Conservation (phyloP, 2,329 filamentous ascomycete species). For the Emergomyces pasteurianus region DNA sequence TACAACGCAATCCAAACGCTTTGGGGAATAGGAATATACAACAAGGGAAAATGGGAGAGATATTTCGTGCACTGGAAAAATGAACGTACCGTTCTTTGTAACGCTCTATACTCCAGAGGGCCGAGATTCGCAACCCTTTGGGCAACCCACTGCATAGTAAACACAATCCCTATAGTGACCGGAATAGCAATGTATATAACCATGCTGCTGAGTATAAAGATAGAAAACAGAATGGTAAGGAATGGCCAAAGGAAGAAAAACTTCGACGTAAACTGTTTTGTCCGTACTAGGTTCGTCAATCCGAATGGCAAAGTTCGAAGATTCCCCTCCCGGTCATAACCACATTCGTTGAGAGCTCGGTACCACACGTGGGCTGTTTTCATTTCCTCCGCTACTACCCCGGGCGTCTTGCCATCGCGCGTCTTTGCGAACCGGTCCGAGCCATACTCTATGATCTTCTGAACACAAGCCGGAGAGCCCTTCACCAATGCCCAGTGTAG, state of each 20-base stretch:
- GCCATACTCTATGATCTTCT: slow-evolving; percentile 92
- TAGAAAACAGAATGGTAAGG: slow-evolving; percentile 55
- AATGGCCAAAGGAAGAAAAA: slow-evolving; percentile 90
- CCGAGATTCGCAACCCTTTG: slow-evolving; percentile 70
- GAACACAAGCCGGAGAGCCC: slow-evolving; percentile 75
- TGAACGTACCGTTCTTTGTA: slow-evolving; percentile 69
- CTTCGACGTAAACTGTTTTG: slow-evolving; percentile 63
- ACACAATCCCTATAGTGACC: slow-evolving; percentile 51
- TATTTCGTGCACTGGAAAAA: not conserved
- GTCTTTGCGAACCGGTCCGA: slow-evolving; percentile 87
- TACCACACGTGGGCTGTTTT: slow-evolving; percentile 75
- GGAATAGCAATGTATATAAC: slow-evolving; percentile 68
- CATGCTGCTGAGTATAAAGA: slow-evolving; percentile 62
- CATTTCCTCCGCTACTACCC: slow-evolving; percentile 76
- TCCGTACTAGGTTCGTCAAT: slow-evolving; percentile 60
- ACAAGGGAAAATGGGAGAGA: not conserved
- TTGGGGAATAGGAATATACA: not conserved
- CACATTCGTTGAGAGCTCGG: slow-evolving; percentile 68
- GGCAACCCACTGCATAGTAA: slow-evolving; percentile 61
- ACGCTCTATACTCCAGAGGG: slow-evolving; percentile 73
- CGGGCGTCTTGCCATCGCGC: slow-evolving; percentile 78
- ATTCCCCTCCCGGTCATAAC: slow-evolving; percentile 69
- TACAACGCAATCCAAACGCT: slow-evolving; percentile 4
- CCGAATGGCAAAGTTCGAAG: slow-evolving; percentile 59
- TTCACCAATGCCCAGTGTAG: slow-evolving; percentile 96